Evolutionary conservation across 805 yeast species (phyloP), one percentile per base, ranked within the genome.

Genomic region (Lipomyces spencermartinsiae): DNA sequence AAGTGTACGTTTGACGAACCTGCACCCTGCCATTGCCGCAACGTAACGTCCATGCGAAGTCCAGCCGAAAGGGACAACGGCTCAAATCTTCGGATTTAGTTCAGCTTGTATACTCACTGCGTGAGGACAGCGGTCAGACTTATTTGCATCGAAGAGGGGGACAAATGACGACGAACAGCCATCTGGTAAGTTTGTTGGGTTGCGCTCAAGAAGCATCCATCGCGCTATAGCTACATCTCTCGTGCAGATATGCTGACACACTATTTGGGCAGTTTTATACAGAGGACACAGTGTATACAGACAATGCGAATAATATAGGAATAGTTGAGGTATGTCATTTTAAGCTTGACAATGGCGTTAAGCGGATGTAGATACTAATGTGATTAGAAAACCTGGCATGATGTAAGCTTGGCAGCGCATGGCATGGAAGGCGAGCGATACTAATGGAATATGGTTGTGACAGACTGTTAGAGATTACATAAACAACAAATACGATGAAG

Each of bases 321-420:
- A 62, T 69, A 14, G 71, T 69, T 5, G 66, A 68, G 64, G 72
- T 69, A 57, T 8, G 72, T 46, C 5, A 33, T n/a, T 31, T 39
- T 43, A n/a, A 43, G 22, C 22, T 43, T 7, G n/a, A 10, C 49
- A 1, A 19, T 8, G 6, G 19, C 49, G 8, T 25, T 43, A 43
- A 43, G 19, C 16, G 46, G n/a, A 10, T 10, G 14, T 14, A 35
- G 49, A 49, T n/a, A 12, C 59, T 55, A 34, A 25, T 61, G 29
- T 33, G n/a, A 1, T 25, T 34, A 69, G 72, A 69, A 67, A 64
- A 63, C 71, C 7, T 69, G 72, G 72, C 72, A 69, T 53, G 71
- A 69, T 35, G 72, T 69, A 62, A 19, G 72, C 56, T 25, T 19
- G 16, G 9, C 29, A 53, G 33, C 25, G 56, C 49, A 43, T 16